Conservation (phyloP, 306 rosid species). For the Sophora flavescens region DNA sequence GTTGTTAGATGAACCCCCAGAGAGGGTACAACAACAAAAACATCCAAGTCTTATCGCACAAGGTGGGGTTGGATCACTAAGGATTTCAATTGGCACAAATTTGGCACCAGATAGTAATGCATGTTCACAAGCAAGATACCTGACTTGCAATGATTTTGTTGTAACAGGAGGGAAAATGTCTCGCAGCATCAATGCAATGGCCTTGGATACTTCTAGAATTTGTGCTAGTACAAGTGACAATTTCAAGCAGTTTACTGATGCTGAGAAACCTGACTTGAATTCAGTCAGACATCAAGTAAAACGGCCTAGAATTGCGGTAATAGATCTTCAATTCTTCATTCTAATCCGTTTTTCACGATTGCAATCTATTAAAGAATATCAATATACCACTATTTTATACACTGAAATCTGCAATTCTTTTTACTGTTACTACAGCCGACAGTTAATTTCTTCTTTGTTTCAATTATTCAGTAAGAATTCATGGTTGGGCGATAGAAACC, state of each 20-base stretch:
- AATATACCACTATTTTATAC: neutral
- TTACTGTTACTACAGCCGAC: neutral
- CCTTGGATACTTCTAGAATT: slow-evolving; percentile 21
- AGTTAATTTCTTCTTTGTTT: slow-evolving; percentile 27
- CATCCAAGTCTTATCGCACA: neutral
- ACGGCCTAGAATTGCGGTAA: slow-evolving; percentile 41
- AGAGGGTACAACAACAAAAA: slow-evolving; percentile 21
- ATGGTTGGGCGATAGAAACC: neutral
- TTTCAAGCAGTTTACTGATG: neutral
- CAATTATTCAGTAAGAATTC: neutral
- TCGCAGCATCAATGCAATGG: neutral
- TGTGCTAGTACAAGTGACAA: neutral
- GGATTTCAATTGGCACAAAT: neutral
- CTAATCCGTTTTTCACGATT: neutral
- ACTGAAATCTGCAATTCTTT: neutral
- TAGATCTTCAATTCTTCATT: slow-evolving; percentile 25
- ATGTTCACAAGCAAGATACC: neutral
- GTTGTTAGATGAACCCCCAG: neutral
- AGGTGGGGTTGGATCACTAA: neutral
- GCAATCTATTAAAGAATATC: slow-evolving; percentile 7
- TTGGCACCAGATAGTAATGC: slow-evolving; percentile 9
- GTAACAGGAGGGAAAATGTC: slow-evolving; percentile 3
- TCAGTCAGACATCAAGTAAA: slow-evolving; percentile 18
- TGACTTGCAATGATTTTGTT: neutral
- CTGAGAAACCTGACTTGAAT: neutral